Conservation (phyloP, 2,329 filamentous ascomycete species). For the Mycosphaerella arachidis region DNA sequence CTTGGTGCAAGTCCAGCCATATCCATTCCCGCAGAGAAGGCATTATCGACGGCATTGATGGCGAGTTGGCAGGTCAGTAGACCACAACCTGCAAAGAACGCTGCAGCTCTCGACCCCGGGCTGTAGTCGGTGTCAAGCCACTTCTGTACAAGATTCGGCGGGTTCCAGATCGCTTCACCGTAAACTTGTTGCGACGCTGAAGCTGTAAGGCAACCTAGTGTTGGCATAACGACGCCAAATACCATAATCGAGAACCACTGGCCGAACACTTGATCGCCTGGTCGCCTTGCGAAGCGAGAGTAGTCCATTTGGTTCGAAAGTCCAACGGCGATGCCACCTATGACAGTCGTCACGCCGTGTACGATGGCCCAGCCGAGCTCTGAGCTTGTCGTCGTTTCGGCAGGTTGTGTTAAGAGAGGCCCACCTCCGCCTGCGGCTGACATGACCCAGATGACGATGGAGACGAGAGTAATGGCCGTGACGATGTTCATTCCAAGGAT, state of each 20-base stretch:
- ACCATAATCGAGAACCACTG: slow-evolving; percentile 45
- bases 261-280: slow-evolving; percentile 43
- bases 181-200: slow-evolving; percentile 52
- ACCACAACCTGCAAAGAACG: slow-evolving; percentile 45
- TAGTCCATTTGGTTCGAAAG: slow-evolving; percentile 41
- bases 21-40: slow-evolving; percentile 52
- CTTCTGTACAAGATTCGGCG: slow-evolving; percentile 39
- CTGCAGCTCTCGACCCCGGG: slow-evolving; percentile 37
- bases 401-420: slow-evolving; percentile 28
- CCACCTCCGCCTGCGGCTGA: slow-evolving; percentile 51
- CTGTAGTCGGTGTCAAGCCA: slow-evolving; percentile 34
- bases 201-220: slow-evolving; percentile 56
- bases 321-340: slow-evolving; percentile 44
- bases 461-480: slow-evolving; percentile 45
- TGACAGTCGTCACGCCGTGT: slow-evolving; percentile 39
- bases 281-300: slow-evolving; percentile 33
- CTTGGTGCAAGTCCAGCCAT: slow-evolving; percentile 49
- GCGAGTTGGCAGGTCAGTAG: slow-evolving; percentile 45
- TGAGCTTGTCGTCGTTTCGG: slow-evolving; percentile 32
- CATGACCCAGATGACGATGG: slow-evolving; percentile 57
- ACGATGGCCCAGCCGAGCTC: slow-evolving; percentile 39
- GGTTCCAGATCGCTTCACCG: slow-evolving; percentile 46
- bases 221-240: slow-evolving; percentile 47
- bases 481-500: slow-evolving; percentile 43
- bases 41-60: slow-evolving; percentile 45